Conservation (phyloP, 2,329 filamentous ascomycete species). For the Bipolaris oryzae region DNA sequence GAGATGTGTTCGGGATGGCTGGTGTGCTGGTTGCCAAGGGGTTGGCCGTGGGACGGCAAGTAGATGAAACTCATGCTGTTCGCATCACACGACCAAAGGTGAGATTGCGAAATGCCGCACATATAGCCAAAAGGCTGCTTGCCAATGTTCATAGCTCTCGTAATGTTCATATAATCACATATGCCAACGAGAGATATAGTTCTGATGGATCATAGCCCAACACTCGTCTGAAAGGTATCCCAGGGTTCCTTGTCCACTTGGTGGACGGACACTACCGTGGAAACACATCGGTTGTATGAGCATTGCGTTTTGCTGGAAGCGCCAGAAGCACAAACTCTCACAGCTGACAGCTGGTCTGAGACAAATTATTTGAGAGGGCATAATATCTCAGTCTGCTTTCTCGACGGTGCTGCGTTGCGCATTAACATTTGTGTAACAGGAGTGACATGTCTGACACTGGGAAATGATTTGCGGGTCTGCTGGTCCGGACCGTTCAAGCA, state of each 20-base stretch:
- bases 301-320: background rate
- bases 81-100: background rate
- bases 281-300: background rate
- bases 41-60: background rate
- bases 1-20: background rate
- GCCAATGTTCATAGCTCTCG: background rate
- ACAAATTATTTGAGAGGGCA: slow-evolving; percentile 5
- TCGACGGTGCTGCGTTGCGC: slow-evolving; percentile 5
- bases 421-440: slow-evolving; percentile 22
- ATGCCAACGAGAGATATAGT: background rate
- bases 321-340: background rate
- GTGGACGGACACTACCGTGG: background rate
- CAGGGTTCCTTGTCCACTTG: background rate
- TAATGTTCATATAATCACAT: background rate
- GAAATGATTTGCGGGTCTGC: slow-evolving; percentile 1
- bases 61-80: background rate
- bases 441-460: slow-evolving; percentile 10
- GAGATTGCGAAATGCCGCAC: background rate
- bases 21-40: background rate
- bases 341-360: background rate
- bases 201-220: background rate
- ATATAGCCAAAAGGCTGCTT: background rate
- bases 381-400: slow-evolving; percentile 9
- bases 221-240: background rate
- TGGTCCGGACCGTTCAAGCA: background rate